Conservation (phyloP, 495 filamentous ascomycete genomes). For the Daldinia vernicosa region DNA sequence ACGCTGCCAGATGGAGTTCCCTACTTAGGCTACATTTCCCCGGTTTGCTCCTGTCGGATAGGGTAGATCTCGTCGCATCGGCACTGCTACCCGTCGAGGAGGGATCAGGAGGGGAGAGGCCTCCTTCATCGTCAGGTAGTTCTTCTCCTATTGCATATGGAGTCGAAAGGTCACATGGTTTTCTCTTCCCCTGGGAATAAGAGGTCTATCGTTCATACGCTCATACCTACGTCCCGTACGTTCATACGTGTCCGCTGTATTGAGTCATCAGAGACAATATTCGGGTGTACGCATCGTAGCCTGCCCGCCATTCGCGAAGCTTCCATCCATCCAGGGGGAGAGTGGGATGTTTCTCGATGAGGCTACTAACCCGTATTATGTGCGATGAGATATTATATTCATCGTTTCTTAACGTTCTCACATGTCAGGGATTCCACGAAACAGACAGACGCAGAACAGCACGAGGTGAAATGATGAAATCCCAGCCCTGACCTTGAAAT, state of each 20-base stretch:
- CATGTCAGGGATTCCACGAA: slow-evolving; percentile 37
- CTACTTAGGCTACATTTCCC: slow-evolving; percentile 40
- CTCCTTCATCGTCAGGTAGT: slow-evolving; percentile 12
- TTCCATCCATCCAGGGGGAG: slow-evolving; percentile 1
- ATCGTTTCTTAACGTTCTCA: slow-evolving; percentile 10
- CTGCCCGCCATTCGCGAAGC: slow-evolving; percentile 24
- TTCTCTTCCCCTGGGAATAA: background rate
- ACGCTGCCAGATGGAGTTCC: slow-evolving; percentile 33
- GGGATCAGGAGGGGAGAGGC: slow-evolving; percentile 5
- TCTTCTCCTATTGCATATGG: background rate
- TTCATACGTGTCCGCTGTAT: slow-evolving; percentile 7
- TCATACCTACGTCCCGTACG: background rate
- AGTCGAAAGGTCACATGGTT: slow-evolving; percentile 34
- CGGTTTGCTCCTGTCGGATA: slow-evolving; percentile 36
- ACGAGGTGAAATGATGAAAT: slow-evolving; percentile 41
- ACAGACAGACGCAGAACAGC: slow-evolving; percentile 31
- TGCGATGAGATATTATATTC: background rate
- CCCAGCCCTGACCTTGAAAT: slow-evolving; percentile 28
- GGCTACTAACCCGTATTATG: background rate
- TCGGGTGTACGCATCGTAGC: background rate
- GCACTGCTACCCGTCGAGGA: slow-evolving; percentile 38
- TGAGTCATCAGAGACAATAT: slow-evolving; percentile 13
- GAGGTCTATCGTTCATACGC: background rate
- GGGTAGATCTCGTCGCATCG: slow-evolving; percentile 42
- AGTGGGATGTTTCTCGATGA: background rate